Percentiles rank a stretch among this genome's conserved stretches.
Evolutionary conservation across 2,329 filamentous ascomycete species (phyloP).

Genomic region (Penicillium olsonii): DNA sequence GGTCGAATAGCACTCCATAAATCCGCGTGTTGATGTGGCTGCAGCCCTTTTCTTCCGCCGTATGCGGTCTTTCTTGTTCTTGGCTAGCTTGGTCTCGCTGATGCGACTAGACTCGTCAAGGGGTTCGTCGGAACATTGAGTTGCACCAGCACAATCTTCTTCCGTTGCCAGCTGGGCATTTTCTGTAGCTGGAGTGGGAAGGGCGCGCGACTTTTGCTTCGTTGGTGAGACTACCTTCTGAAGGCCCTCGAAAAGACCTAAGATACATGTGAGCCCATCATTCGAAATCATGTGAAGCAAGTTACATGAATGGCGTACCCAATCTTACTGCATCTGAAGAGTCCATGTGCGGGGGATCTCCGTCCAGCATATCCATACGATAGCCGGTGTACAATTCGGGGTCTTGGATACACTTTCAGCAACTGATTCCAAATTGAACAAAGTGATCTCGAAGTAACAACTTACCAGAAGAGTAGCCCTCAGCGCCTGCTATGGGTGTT

Average conservation of each 20-base stretch:
- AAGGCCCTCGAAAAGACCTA: neutral
- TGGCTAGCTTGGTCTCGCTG: neutral
- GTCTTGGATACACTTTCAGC: neutral
- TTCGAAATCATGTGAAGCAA: neutral
- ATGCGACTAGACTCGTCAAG: neutral
- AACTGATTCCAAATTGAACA: neutral
- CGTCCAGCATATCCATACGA: neutral
- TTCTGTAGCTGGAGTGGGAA: neutral
- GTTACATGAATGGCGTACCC: slow-evolving; percentile 4
- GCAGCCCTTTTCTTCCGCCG: neutral
- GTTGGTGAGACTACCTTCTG: neutral
- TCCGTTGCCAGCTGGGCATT: neutral
- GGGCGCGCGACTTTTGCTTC: neutral
- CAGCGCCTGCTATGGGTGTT: neutral
- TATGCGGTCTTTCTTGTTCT: neutral
- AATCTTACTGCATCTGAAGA: neutral
- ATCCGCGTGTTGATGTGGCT: neutral
- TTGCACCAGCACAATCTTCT: neutral
- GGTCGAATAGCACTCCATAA: neutral
- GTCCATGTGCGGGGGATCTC: neutral
- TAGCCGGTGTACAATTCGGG: neutral
- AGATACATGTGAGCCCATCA: neutral
- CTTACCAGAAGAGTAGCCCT: slow-evolving; percentile 5
- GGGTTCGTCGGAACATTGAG: too few species aligned
- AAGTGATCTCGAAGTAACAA: neutral